Base-by-base conservation (phyloP, 2,329 filamentous ascomycete species). In the Basipetospora chlamydospora region DNA sequence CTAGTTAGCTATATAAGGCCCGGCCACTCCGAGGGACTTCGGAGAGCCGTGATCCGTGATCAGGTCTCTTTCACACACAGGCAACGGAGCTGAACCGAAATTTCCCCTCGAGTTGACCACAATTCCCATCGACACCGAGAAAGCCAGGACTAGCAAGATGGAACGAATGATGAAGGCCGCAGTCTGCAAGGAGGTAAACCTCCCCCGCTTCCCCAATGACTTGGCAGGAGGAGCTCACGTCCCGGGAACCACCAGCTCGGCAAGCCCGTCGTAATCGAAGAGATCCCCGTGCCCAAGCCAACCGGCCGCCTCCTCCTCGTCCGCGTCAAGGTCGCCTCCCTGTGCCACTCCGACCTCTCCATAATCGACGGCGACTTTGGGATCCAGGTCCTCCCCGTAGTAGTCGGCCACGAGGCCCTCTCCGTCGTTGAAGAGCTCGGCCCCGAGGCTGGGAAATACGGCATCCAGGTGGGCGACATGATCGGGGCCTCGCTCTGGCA, bases 401-500 rank as follows among this genome's bases (percentile, higher is more conserved):
- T 53, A 26, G 49, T 56, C 42, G 60, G 34, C 34, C 34, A 36
- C 7, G 34, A 36, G 12, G 34, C 37, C 25, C 23, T 34, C 15
- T 34, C 57, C 43, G 61, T 60, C 39, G 55, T 59, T 30, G 64
- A 66, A 36, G 67, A 73, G 56, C 66, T 95, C 62, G 70, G 80
- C 48, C 73, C 78, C 45, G 64, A 94, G 38, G 80, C 92, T 38
- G 80, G 81, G 37, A 87, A 87, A 2, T 82, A 92, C 51, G 88
- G 95, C 60, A 80, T 76, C 44, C 94, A 88, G 60, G 83, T 80
- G 39, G 59, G 70, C 38, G 73, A 86, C 31, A 28, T 22, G 23
- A 20, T 28, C 30, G 31, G 25, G n/a, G 75, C 78, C 13, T 51
- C 84, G 34, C 49, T 57, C 42, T 60, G 87, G 62, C 77, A 82